phyloP scores from a whole-genome alignment of 1,139 yeast genomes.

The Yarrowia galli region DNA sequence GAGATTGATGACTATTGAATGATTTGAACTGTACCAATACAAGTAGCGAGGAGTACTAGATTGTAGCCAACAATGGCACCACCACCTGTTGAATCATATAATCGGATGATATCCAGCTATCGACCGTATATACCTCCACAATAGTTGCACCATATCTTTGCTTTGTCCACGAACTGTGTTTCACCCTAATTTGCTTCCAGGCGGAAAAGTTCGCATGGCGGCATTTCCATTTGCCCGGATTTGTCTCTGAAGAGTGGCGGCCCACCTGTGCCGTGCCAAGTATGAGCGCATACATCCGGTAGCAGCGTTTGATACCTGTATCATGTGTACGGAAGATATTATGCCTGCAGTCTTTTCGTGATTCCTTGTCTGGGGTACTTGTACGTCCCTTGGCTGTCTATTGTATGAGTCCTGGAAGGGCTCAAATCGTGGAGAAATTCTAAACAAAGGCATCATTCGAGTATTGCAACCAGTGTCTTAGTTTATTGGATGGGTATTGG shows the following conservation, averaged over 20 bases:
- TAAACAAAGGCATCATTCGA: conserved; percentile 11
- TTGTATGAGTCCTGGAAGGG: too few species aligned
- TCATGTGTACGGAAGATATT: not conserved
- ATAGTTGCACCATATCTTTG: conserved; percentile 26
- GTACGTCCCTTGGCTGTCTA: not conserved
- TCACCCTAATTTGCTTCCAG: not conserved
- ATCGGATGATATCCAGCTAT: too few species aligned
- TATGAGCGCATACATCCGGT: not conserved
- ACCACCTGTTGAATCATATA: too few species aligned
- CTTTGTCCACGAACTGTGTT: conserved; percentile 19
- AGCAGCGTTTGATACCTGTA: not conserved
- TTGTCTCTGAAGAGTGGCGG: not conserved
- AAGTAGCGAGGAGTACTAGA: too few species aligned
- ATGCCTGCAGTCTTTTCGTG: not conserved
- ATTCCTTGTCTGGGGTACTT: not conserved
- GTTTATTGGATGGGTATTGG: not conserved
- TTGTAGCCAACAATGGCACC: too few species aligned
- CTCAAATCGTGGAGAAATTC: conserved; percentile 8
- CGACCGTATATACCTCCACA: not conserved
- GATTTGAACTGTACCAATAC: too few species aligned
- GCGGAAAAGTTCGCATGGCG: conserved; percentile 5
- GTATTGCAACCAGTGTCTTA: conserved; percentile 5
- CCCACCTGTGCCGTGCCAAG: conserved; percentile 22
- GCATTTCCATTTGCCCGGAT: conserved; percentile 23
- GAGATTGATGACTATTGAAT: conserved; percentile 35